These are phyloP conservation scores for Backusella tarrabulga DNA, from an alignment of 192 early-diverging fungal genomes.

Conservation along the genomic window DNA sequence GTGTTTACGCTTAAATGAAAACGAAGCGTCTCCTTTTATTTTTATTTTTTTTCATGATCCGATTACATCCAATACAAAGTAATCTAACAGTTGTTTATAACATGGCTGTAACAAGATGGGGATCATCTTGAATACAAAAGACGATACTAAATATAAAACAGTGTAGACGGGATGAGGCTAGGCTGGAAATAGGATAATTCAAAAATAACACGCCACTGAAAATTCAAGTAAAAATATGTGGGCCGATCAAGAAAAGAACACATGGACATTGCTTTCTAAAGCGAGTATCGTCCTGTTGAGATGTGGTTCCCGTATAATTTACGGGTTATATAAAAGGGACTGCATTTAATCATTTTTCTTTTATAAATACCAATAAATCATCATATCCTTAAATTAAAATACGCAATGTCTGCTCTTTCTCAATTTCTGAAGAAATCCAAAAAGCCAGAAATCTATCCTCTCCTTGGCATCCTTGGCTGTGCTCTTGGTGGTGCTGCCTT, in stretches of 20 bases:
- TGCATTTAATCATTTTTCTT: neutral
- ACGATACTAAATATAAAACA: neutral
- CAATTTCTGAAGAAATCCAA: slow-evolving; percentile 4
- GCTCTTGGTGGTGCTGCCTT: slow-evolving; percentile 23
- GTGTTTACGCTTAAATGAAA: neutral
- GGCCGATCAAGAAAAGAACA: neutral
- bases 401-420: neutral
- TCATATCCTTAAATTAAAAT: too few species aligned
- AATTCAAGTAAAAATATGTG: neutral
- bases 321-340: neutral
- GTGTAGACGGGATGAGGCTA: neutral
- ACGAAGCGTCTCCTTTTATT: neutral
- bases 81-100: neutral
- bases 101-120: neutral
- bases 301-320: neutral
- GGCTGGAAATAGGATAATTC: neutral
- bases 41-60: neutral
- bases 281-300: neutral
- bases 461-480: slow-evolving; percentile 18
- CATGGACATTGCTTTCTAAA: neutral
- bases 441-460: slow-evolving; percentile 30
- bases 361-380: neutral
- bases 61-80: neutral
- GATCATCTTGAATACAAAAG: neutral
- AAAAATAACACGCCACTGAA: slow-evolving; percentile 4